Conservation (phyloP, 2,329 filamentous ascomycete genomes). For the Sodiomyces alkalinus region DNA sequence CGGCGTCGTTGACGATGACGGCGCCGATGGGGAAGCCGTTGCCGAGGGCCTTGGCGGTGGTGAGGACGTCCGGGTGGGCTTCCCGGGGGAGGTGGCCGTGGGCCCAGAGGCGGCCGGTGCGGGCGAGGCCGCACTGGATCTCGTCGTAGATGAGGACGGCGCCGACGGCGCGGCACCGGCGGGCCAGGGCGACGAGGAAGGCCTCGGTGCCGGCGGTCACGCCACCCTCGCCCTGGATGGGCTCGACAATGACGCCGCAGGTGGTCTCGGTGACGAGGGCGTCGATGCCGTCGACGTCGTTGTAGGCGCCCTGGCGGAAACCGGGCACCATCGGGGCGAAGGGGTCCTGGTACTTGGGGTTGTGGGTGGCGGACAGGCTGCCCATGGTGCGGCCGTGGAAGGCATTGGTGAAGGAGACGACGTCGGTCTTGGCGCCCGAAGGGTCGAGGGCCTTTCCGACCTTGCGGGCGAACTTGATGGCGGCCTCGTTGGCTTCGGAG, state of each 20-base stretch:
- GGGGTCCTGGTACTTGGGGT: constrained; percentile 92
- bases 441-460: constrained; percentile 63
- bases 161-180: constrained; percentile 71
- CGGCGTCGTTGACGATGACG: constrained; percentile 23
- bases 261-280: constrained; percentile 69
- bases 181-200: constrained; percentile 72
- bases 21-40: constrained; percentile 95
- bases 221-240: constrained; percentile 93
- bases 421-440: constrained; percentile 58
- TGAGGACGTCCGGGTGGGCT: constrained; percentile 86
- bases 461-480: constrained; percentile 93
- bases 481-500: constrained; percentile 92
- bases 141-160: constrained; percentile 90
- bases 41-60: constrained; percentile 87
- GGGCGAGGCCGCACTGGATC: constrained; percentile 85
- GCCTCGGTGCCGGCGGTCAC: constrained; percentile 71
- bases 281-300: constrained; percentile 59
- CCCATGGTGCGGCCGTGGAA: constrained; percentile 98
- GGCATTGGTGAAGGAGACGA: constrained; percentile 81
- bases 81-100: constrained; percentile 59
- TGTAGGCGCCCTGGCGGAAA: constrained; percentile 75
- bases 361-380: constrained; percentile 84
- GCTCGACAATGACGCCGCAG: constrained; percentile 90
- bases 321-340: constrained; percentile 94
- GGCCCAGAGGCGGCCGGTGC: constrained; percentile 85